A percentile compares a stretch with the other conserved stretches of the same genome.
phyloP scores from a whole-genome alignment of 2,329 filamentous ascomycete species.

The Penicillium sp. region DNA sequence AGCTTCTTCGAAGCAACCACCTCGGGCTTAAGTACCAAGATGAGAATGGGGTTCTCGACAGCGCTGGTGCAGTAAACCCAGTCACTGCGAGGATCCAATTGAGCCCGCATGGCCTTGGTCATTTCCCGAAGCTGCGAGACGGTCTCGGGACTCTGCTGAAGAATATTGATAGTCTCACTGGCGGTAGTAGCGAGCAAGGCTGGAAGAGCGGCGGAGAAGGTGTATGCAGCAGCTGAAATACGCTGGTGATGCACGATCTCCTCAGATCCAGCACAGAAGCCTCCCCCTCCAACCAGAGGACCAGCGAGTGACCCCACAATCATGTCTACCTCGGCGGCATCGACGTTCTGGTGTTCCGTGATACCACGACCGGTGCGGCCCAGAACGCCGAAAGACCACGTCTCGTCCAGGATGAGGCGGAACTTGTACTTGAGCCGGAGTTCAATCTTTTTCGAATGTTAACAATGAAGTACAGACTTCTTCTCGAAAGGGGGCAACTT shows the following conservation, averaged over 20 bases:
- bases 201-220: constrained; percentile 91
- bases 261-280: constrained; percentile 89
- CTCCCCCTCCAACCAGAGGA: constrained; percentile 87
- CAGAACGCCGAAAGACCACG: constrained; percentile 94
- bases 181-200: constrained; percentile 95
- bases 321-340: constrained; percentile 93
- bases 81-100: constrained; percentile 90
- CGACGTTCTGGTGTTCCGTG: constrained; percentile 96
- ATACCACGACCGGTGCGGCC: constrained; percentile 89
- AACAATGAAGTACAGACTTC: constrained; percentile 2
- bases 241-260: constrained; percentile 97
- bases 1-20: constrained; percentile 73
- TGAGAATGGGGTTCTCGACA: constrained; percentile 82
- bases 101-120: constrained; percentile 79
- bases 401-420: constrained; percentile 95
- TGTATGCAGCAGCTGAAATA: constrained; percentile 89
- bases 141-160: constrained; percentile 86
- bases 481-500: constrained; percentile 34
- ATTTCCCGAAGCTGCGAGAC: constrained; percentile 80
- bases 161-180: constrained; percentile 82
- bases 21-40: constrained; percentile 82
- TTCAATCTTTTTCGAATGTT: constrained; percentile 65
- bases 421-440: constrained; percentile 97
- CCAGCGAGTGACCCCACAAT: constrained; percentile 91
- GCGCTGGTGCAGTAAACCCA: constrained; percentile 85